These are phyloP conservation scores for Mucor saturninus DNA, from an alignment of 371 early-diverging fungal genomes.

Conservation along the genomic window DNA sequence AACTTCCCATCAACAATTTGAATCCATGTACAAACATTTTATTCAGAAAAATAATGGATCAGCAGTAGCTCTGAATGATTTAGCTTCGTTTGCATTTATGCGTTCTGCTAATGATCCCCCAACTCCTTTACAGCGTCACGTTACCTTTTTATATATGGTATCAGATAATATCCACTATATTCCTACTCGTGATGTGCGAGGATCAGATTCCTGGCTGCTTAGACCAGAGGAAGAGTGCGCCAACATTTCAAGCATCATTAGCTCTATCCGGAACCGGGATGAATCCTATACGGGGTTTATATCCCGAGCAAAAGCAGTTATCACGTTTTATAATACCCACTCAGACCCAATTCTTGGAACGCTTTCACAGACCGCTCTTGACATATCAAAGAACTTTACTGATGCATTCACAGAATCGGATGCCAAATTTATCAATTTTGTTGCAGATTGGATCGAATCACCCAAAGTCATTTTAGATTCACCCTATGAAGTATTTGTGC, in stretches of 20 bases:
- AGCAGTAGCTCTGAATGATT: slow-evolving; percentile 33
- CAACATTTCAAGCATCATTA: slow-evolving; percentile 46
- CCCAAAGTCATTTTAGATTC: slow-evolving; percentile 42
- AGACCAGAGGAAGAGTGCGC: slow-evolving; percentile 53
- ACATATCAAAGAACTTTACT: slow-evolving; percentile 8
- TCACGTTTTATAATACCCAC: slow-evolving; percentile 48
- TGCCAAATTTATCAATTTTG: slow-evolving; percentile 60
- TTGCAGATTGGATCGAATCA: slow-evolving; percentile 60
- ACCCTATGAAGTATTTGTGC: slow-evolving; percentile 53
- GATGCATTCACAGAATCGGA: slow-evolving; percentile 57
- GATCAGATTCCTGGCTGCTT: slow-evolving; percentile 57
- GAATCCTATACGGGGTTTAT: slow-evolving; percentile 50
- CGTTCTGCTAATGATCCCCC: slow-evolving; percentile 18
- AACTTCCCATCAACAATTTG: slow-evolving; percentile 27
- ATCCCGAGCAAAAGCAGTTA: slow-evolving; percentile 42
- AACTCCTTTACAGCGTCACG: slow-evolving; percentile 49
- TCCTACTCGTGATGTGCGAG: slow-evolving; percentile 46
- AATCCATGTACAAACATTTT: slow-evolving; percentile 36
- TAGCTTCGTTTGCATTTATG: slow-evolving; percentile 46
- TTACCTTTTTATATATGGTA: slow-evolving; percentile 64
- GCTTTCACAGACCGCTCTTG: slow-evolving; percentile 19
- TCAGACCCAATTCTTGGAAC: slow-evolving; percentile 37
- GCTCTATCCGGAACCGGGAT: slow-evolving; percentile 58
- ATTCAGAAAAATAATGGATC: slow-evolving; percentile 22
- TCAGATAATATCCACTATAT: slow-evolving; percentile 55